A percentile compares a stretch with the other conserved stretches of the same genome.
phyloP scores from a whole-genome alignment of 2,329 filamentous ascomycete genomes.

The Aspergillus novofumigatus region DNA sequence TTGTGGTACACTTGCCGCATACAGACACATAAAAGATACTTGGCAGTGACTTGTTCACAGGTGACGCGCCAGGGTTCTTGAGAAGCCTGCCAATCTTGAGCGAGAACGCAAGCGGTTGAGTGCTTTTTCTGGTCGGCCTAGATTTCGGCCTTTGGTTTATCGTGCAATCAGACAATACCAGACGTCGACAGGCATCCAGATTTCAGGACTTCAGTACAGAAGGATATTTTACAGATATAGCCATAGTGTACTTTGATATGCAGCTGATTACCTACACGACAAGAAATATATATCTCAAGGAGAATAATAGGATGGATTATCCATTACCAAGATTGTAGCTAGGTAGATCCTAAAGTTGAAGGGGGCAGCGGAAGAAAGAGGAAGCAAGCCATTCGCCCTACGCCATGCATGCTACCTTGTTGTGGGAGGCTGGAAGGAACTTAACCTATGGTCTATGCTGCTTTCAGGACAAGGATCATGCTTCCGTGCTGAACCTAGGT shows the following conservation, averaged over 20 bases:
- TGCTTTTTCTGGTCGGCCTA: background rate
- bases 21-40: slow-evolving; percentile 17
- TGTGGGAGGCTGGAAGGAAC: background rate
- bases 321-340: background rate
- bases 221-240: background rate
- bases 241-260: background rate
- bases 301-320: background rate
- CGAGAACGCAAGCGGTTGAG: slow-evolving; percentile 9
- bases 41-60: slow-evolving; percentile 14
- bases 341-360: slow-evolving; percentile 7
- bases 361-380: background rate
- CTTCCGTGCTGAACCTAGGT: background rate
- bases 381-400: background rate
- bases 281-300: background rate
- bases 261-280: background rate
- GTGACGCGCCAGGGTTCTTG: slow-evolving; percentile 1
- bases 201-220: background rate
- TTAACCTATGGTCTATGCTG: slow-evolving; percentile 4
- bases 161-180: background rate
- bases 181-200: background rate
- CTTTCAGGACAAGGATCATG: slow-evolving; percentile 7
- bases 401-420: background rate
- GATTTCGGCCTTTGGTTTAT: background rate
- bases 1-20: slow-evolving; percentile 17
- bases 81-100: slow-evolving; percentile 5